Conservation (phyloP, 176 grass and related monocot species). For the Pharus latifolius region DNA sequence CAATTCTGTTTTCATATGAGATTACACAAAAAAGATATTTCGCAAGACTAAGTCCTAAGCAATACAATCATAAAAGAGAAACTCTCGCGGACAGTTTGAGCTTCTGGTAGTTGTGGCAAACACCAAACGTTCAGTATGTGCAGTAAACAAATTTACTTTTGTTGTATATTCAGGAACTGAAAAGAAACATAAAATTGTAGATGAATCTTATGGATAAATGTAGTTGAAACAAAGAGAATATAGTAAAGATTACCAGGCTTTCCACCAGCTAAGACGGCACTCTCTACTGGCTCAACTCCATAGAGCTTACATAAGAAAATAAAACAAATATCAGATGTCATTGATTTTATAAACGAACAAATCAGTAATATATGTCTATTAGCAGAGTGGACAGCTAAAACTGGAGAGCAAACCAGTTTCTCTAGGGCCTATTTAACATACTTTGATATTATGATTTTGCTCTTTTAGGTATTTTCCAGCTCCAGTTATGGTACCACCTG, state of each 20-base stretch:
- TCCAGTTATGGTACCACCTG: slow-evolving; percentile 84
- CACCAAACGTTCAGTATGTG: too few relatives aligned
- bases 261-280: slow-evolving; percentile 72
- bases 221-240: neutral
- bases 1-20: neutral
- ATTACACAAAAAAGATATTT: slow-evolving; percentile 3
- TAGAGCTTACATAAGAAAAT: slow-evolving; percentile 43
- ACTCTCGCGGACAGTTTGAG: neutral
- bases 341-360: neutral
- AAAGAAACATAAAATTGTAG: neutral
- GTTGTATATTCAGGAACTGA: neutral
- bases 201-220: neutral
- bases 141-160: neutral
- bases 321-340: slow-evolving; percentile 13
- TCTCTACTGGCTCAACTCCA: slow-evolving; percentile 81
- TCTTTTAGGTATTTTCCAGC: slow-evolving; percentile 57
- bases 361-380: neutral
- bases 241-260: slow-evolving; percentile 59
- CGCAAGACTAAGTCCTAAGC: neutral
- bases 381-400: neutral
- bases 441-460: slow-evolving; percentile 69
- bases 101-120: neutral
- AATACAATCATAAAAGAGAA: neutral
- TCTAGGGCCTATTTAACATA: neutral
- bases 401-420: neutral